These are phyloP conservation scores for Fusarium poae DNA, from an alignment of 2,329 filamentous ascomycete species.

Conservation along the genomic window DNA sequence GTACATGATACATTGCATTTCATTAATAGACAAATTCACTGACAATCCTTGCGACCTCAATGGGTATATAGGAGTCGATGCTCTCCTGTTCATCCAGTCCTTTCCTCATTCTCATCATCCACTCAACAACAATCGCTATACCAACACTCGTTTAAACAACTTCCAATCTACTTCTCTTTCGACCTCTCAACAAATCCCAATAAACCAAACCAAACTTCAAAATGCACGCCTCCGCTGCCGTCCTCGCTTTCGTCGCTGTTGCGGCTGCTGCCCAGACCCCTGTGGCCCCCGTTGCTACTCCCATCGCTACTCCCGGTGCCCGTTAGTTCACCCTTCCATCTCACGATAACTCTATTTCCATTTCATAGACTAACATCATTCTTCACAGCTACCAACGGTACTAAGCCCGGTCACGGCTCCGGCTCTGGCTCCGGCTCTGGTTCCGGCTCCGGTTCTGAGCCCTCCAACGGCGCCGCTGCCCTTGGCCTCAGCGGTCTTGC, in stretches of 20 bases:
- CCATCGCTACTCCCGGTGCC: conserved; percentile 36
- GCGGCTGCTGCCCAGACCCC: conserved; percentile 43
- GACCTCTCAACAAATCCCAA: conserved; percentile 17
- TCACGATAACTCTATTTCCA: conserved; percentile 17
- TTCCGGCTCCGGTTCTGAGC: conserved; percentile 19
- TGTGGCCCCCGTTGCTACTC: conserved; percentile 37
- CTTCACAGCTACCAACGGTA: conserved; percentile 34
- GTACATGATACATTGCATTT: conserved; percentile 8
- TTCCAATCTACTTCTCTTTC: conserved; percentile 24
- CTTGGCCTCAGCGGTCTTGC: conserved; percentile 43
- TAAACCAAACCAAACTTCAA: conserved; percentile 34
- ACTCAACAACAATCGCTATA: conserved; percentile 36
- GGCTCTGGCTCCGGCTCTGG: conserved; percentile 17
- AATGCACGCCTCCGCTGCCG: conserved; percentile 46
- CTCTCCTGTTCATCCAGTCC: conserved; percentile 24
- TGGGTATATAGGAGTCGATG: conserved; percentile 41
- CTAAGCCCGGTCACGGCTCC: conserved; percentile 31
- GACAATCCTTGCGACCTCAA: conserved; percentile 31
- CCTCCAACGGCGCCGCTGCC: conserved; percentile 39
- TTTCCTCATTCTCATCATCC: conserved; percentile 21
- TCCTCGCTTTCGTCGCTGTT: conserved; percentile 47
- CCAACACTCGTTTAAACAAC: conserved; percentile 37
- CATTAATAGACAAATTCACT: conserved; percentile 16
- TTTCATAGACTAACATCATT: conserved; percentile 22
- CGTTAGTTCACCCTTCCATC: conserved; percentile 31